Percentiles rank a stretch among this genome's conserved stretches.
These are phyloP conservation scores for Nothophaeocryptopus gaeumannii DNA, from an alignment of 2,329 filamentous ascomycete species.

Conservation along the genomic window DNA sequence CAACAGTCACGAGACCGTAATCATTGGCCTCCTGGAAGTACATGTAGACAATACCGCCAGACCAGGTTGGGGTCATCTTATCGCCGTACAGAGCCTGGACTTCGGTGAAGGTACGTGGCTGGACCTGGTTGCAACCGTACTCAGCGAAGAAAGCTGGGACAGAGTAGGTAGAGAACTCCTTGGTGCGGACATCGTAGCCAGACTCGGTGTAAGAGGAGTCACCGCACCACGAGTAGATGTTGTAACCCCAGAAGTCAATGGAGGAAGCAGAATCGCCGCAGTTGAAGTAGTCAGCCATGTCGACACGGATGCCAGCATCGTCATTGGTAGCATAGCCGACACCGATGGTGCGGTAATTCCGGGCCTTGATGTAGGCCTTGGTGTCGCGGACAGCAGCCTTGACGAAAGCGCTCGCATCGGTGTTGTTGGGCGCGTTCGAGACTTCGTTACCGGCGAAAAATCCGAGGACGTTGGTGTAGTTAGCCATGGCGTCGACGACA, in stretches of 20 bases:
- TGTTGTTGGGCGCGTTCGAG: constrained; percentile 84
- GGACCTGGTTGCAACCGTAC: constrained; percentile 84
- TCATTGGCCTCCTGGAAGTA: constrained; percentile 91
- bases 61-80: constrained; percentile 84
- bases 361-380: constrained; percentile 86
- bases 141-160: constrained; percentile 98
- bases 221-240: constrained; percentile 99
- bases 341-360: constrained; percentile 74
- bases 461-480: constrained; percentile 88
- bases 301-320: constrained; percentile 74
- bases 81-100: constrained; percentile 74
- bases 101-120: constrained; percentile 78
- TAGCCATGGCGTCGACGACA: constrained; percentile 75
- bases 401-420: constrained; percentile 84
- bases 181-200: constrained; percentile 75
- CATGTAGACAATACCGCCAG: constrained; percentile 98
- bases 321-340: constrained; percentile 97
- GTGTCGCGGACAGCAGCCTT: constrained; percentile 96
- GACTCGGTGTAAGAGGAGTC: constrained; percentile 72
- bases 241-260: constrained; percentile 99
- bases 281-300: constrained; percentile 92
- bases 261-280: constrained; percentile 66
- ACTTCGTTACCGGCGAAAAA: constrained; percentile 99
- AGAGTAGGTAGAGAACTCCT: constrained; percentile 84
- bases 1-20: constrained; percentile 72